Evolutionary conservation across 306 rosid genomes (phyloP), one percentile per base, ranked within the genome.

Genomic region (Vigna mungo): DNA sequence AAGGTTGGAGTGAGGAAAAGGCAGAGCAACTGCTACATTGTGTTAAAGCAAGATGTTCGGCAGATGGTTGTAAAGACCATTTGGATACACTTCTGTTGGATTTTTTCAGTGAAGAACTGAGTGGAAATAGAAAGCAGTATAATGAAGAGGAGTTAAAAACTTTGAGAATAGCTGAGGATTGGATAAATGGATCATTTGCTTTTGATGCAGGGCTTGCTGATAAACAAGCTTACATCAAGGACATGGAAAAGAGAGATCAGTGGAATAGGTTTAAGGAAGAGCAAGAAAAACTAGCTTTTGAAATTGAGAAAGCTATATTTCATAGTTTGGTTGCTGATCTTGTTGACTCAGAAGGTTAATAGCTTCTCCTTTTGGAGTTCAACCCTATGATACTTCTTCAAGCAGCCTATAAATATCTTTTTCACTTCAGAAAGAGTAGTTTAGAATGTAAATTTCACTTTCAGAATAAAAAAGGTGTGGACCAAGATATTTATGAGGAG

Each of bases 251-350:
- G 51, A 79, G 80, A 32, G 77, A 66, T 49, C 51, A 52, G 37
- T 89, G 97, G 97, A 77, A 67, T 39, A 78, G 67, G 58, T 80
- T 84, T 79, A 81, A 80, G 21, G 83, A 83, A 68, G 97, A 87
- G 75, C 67, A 78, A 83, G 80, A 87, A 58, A 91, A 90, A 23
- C 60, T 89, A 52, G 91, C 77, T 27, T 52, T 84, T 68, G 80
- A 87, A 75, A 83, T 92, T 73, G 96, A 84, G 77, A 52, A 48
- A 21, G 85, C 47, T 59, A 58, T 90, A 74, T 69, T 87, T 48
- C 83, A 61, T 17, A 44, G 23, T 72, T 82, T 92, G 88, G 48
- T 87, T 71, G 80, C 25, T 74, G 93, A 87, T 66, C 62, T 90
- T 78, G 27, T 89, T n/a, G 65, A 74, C 44, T 12, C 58, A 12